Percentiles rank a stretch among this genome's conserved stretches.
Conservation (phyloP, 2,329 filamentous ascomycete genomes). For the Aspergillus costaricaensis region DNA sequence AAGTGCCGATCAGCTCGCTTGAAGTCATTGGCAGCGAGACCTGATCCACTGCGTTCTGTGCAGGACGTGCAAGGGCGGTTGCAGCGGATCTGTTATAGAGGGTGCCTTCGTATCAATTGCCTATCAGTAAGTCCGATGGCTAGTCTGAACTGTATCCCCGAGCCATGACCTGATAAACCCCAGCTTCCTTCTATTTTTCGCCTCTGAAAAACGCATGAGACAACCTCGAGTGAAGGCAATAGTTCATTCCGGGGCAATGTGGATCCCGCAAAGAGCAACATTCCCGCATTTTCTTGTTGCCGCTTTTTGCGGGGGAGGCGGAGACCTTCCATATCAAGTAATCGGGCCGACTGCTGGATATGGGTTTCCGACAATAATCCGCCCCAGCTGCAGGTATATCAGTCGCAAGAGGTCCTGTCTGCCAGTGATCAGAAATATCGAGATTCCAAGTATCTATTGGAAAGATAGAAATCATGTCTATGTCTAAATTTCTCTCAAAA, state of each 20-base stretch:
- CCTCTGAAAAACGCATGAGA: no score
- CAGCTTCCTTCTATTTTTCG: no score
- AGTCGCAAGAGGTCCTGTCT: background rate
- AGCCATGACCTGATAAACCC: no score
- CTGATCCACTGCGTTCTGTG: no score
- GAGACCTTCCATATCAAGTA: conserved; percentile 6
- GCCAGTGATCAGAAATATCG: no score
- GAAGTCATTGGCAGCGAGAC: no score
- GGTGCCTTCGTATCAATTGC: background rate
- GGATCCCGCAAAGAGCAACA: background rate
- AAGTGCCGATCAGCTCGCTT: background rate
- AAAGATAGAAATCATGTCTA: conserved; percentile 24
- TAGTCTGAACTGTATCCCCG: no score
- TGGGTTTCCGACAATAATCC: conserved; percentile 10
- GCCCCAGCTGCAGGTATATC: background rate
- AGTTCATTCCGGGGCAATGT: no score
- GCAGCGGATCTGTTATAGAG: background rate
- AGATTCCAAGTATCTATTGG: background rate
- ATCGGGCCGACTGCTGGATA: conserved; percentile 18
- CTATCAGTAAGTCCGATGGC: background rate
- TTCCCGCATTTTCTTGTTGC: background rate
- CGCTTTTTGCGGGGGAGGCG: conserved; percentile 11
- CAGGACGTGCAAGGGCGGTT: no score
- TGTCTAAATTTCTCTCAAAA: conserved; percentile 34
- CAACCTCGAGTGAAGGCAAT: background rate